Conservation (phyloP, 768 basidiomycete species). For the Termitomyces sp. region DNA sequence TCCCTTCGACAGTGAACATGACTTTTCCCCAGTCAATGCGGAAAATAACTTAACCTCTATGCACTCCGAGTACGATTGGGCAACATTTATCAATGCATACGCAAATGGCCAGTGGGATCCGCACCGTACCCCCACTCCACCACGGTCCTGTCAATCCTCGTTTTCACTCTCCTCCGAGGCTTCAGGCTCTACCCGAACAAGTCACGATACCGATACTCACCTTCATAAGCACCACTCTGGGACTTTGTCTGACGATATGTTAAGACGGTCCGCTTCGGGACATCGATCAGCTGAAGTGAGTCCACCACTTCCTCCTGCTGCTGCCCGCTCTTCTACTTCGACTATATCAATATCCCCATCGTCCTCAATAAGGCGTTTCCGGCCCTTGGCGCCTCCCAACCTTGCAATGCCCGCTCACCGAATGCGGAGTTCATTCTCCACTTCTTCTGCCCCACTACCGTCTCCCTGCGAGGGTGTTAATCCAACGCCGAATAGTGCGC, state of each 20-base stretch:
- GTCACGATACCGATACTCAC: background rate
- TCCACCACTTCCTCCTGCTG: background rate
- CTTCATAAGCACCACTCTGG: background rate
- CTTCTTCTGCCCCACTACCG: slow-evolving; percentile 13
- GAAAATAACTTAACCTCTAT: slow-evolving; percentile 6
- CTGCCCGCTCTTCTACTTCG: slow-evolving; percentile 7
- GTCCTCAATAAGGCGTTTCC: slow-evolving; percentile 9
- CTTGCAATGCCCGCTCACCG: slow-evolving; percentile 14
- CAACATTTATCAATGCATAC: slow-evolving; percentile 71
- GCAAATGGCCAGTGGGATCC: slow-evolving; percentile 78
- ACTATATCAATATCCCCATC: slow-evolving; percentile 10
- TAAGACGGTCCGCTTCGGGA: background rate
- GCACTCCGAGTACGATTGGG: slow-evolving; percentile 52
- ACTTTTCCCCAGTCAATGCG: background rate
- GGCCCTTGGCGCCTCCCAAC: slow-evolving; percentile 10
- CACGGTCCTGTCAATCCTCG: slow-evolving; percentile 21
- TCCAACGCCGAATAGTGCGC: slow-evolving; percentile 12
- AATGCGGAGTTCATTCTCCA: slow-evolving; percentile 19
- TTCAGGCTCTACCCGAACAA: background rate
- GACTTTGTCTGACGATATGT: background rate
- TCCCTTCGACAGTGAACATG: slow-evolving; percentile 14
- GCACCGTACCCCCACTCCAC: slow-evolving; percentile 57
- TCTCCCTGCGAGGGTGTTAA: slow-evolving; percentile 14
- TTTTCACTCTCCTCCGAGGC: slow-evolving; percentile 6
- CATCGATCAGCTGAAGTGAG: background rate